Base-by-base conservation (phyloP, 768 basidiomycete species). In the Serendipita vermifera region DNA sequence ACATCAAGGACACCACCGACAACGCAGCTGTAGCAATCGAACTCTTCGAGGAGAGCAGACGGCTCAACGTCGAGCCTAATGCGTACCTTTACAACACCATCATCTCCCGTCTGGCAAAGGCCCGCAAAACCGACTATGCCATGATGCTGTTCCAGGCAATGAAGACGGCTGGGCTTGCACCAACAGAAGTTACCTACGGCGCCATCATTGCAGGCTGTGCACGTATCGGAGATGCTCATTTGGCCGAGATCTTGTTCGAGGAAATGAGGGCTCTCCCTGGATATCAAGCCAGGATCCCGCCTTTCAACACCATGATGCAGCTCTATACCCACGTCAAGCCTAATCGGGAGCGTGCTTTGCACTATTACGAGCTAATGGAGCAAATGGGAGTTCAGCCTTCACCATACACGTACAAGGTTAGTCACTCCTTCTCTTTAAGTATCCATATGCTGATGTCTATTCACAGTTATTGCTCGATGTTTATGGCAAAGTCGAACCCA, bases 291-390 rank as follows among this genome's bases (percentile, higher is more conserved):
- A 76, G 92, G 5, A 82, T 96, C 1, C 96, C 94, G 17, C 94
- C 94, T 0, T 99, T 83, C 76, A 99, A 99, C 71, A 92, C 86
- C 32, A 96, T 99, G 92, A 97, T 99, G 80, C 96, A 99, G 67
- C 75, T 94, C 63, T 92, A 90, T 70, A 83, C 85, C 48, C 80
- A 83, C 56, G 91, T 86, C n/a, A 87, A 86, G 67, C 94, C 91
- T 1, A 83, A 88, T 60, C 79, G 91, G 54, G 77, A 76, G 26
- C 77, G 81, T 43, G 87, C 84, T 15, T 69, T 97, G 26, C 73
- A 77, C 62, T 98, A 83, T 67, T 85, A 85, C 67, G 65, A 84
- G 46, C 73, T 78, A 63, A 73, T 99, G 68, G 66, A 72, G 33
- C 65, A 67, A 27, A 81, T 77, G 3, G 69, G 73, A 0, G 81